A percentile compares a stretch with the other conserved stretches of the same genome.
phyloP scores from a whole-genome alignment of 805 yeast genomes.

The Zygoascus biomembranicola region DNA sequence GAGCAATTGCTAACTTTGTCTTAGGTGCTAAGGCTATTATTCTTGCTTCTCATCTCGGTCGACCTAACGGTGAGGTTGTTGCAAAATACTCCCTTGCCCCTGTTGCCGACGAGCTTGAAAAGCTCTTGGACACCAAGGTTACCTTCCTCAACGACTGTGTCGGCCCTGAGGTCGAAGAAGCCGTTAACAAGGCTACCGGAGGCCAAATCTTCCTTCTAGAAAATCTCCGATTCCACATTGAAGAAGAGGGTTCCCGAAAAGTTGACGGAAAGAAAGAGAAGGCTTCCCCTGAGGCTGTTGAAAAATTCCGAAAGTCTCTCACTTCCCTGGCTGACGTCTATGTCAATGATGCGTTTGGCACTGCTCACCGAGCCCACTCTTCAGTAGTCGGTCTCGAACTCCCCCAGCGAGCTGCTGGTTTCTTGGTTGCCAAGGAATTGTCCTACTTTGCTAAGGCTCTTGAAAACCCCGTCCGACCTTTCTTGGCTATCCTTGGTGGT shows the following conservation, averaged over 20 bases:
- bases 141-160: slow-evolving; percentile 85
- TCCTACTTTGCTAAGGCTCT: slow-evolving; percentile 96
- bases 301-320: slow-evolving; percentile 79
- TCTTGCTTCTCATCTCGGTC: slow-evolving; percentile 95
- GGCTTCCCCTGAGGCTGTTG: slow-evolving; percentile 81
- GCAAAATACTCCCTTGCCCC: slow-evolving; percentile 90
- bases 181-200: slow-evolving; percentile 60
- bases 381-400: slow-evolving; percentile 97
- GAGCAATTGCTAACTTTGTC: slow-evolving; percentile 1
- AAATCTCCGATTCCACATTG: slow-evolving; percentile 97
- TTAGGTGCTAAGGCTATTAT: slow-evolving; percentile 77
- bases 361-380: slow-evolving; percentile 99
- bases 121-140: slow-evolving; percentile 66
- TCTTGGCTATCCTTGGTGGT: slow-evolving; percentile 98
- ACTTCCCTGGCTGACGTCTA: slow-evolving; percentile 94
- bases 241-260: slow-evolving; percentile 78
- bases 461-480: slow-evolving; percentile 97
- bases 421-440: slow-evolving; percentile 96
- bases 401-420: slow-evolving; percentile 97
- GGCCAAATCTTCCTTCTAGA: slow-evolving; percentile 89
- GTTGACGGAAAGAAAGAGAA: slow-evolving; percentile 90
- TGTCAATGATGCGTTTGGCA: slow-evolving; percentile 96
- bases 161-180: slow-evolving; percentile 79
- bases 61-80: slow-evolving; percentile 92
- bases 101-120: slow-evolving; percentile 80